Conservation (phyloP, 2,329 filamentous ascomycete genomes). For the Fonsecaea pedrosoi region DNA sequence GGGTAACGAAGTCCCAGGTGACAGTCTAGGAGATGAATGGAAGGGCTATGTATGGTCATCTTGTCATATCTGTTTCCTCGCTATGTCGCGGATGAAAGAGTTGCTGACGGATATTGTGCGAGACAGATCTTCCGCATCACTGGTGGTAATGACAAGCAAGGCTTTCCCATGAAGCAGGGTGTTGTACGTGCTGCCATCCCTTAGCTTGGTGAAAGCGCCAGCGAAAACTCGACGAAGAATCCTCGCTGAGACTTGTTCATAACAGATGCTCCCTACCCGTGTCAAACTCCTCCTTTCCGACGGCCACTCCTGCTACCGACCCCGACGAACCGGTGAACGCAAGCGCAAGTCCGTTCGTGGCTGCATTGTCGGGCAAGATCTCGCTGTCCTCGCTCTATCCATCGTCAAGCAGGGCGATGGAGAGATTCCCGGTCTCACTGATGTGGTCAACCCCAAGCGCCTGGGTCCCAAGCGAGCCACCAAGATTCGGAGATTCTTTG, state of each 20-base stretch:
- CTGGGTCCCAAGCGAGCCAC: constrained; percentile 99
- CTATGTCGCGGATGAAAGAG: background rate
- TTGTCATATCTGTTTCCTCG: background rate
- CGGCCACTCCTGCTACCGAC: constrained; percentile 99
- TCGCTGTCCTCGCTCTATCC: constrained; percentile 90
- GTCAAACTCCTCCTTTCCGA: constrained; percentile 94
- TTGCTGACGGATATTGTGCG: constrained; percentile 28
- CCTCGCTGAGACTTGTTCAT: constrained; percentile 41
- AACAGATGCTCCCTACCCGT: constrained; percentile 89
- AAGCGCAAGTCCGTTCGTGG: constrained; percentile 99
- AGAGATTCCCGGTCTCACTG: constrained; percentile 95
- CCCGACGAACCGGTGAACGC: constrained; percentile 96
- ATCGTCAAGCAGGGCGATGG: constrained; percentile 97
- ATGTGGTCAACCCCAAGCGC: constrained; percentile 98
- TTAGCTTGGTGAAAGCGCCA: constrained; percentile 40
- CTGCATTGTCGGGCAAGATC: constrained; percentile 96
- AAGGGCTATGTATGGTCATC: constrained; percentile 93
- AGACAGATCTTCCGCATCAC: constrained; percentile 68
- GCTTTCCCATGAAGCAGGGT: constrained; percentile 99
- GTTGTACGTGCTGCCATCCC: constrained; percentile 60
- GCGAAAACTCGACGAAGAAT: constrained; percentile 28
- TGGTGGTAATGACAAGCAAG: constrained; percentile 99
- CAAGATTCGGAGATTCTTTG: constrained; percentile 99
- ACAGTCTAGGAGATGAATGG: constrained; percentile 98
- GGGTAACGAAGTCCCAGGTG: constrained; percentile 77